phyloP scores from a whole-genome alignment of 2,329 filamentous ascomycete genomes.

The Fusarium coffeatum region DNA sequence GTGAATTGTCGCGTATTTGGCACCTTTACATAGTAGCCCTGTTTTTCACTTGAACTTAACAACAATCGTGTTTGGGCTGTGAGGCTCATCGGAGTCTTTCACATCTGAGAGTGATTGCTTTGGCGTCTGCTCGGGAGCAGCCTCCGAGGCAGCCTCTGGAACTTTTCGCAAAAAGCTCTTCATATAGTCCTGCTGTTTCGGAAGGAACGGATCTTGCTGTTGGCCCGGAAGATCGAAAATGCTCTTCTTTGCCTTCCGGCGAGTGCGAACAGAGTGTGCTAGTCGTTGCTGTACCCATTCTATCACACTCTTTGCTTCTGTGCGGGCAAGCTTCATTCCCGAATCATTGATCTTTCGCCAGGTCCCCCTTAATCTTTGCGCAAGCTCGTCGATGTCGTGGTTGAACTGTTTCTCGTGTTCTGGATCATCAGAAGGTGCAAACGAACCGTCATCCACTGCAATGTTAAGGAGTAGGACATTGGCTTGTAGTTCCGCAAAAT shows the following conservation, averaged over 20 bases:
- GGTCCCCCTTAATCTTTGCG: slow-evolving; percentile 67
- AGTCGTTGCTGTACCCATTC: slow-evolving; percentile 81
- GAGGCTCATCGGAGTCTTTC: slow-evolving; percentile 6
- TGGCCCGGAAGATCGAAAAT: slow-evolving; percentile 58
- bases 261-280: slow-evolving; percentile 75
- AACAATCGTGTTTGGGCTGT: slow-evolving; percentile 36
- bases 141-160: slow-evolving; percentile 9
- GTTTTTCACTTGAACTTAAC: slow-evolving; percentile 27
- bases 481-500: slow-evolving; percentile 77
- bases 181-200: slow-evolving; percentile 63
- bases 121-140: background rate
- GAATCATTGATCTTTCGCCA: slow-evolving; percentile 76
- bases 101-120: slow-evolving; percentile 1
- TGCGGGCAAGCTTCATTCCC: slow-evolving; percentile 76
- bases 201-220: slow-evolving; percentile 54
- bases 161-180: slow-evolving; percentile 57
- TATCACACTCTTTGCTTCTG: slow-evolving; percentile 80
- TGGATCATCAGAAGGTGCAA: slow-evolving; percentile 42
- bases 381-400: slow-evolving; percentile 74
- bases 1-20: background rate
- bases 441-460: slow-evolving; percentile 73
- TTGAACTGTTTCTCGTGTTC: slow-evolving; percentile 70
- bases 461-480: slow-evolving; percentile 77
- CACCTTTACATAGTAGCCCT: background rate
- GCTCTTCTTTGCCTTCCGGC: slow-evolving; percentile 64